Base-by-base conservation (phyloP, 2,329 filamentous ascomycete genomes). In the Sordariomycetes sp. region DNA sequence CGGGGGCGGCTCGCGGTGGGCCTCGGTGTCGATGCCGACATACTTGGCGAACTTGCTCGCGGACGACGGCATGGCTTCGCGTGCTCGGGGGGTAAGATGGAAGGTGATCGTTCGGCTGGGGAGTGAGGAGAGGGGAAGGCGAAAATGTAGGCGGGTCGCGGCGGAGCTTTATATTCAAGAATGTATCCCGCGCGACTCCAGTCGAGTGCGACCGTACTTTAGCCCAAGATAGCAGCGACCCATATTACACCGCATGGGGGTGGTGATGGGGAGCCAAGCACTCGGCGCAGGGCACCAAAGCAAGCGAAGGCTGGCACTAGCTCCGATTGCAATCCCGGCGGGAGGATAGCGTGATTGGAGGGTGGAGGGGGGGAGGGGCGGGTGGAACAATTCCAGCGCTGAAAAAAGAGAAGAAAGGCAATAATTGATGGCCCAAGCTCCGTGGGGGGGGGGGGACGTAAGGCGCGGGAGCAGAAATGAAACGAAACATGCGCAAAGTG, bases 11-110 rank as follows among this genome's bases (percentile, higher is more conserved):
- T 62, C 61, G 14, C 61, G 59, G 35, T 66, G 66, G 55, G 66
- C 65, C 59, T 68, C 66, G 53, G 66, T 56, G 43, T 70, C 66
- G 61, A 70, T 69, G 55, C 65, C 66, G 25, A 69, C 63, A 46
- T 62, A 64, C 62, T 65, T 68, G 54, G 66, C 67, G 25, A 67
- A 58, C 51, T 52, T 57, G 25, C 55, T 24, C 10, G 34, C 53
- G 55, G 40, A 52, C 20, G 55, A 35, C 55, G 28, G 4, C 28
- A 57, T 57, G 55, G 43, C 55, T 25, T 7, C 43, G 43, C 40
- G 20, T 3, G 37, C 14, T 14, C 37, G 37, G 14, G 28, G 28
- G 28, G 8, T 4, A 32, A 4, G 37, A n/a, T 43, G 37, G 37
- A 16, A 43, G 28, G 28, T 4, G 8, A 40, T 40, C 37, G 40